A percentile compares a stretch with the other conserved stretches of the same genome.
These are phyloP conservation scores for Chlorencoelia australis DNA, from an alignment of 2,329 filamentous ascomycete species.

Conservation along the genomic window DNA sequence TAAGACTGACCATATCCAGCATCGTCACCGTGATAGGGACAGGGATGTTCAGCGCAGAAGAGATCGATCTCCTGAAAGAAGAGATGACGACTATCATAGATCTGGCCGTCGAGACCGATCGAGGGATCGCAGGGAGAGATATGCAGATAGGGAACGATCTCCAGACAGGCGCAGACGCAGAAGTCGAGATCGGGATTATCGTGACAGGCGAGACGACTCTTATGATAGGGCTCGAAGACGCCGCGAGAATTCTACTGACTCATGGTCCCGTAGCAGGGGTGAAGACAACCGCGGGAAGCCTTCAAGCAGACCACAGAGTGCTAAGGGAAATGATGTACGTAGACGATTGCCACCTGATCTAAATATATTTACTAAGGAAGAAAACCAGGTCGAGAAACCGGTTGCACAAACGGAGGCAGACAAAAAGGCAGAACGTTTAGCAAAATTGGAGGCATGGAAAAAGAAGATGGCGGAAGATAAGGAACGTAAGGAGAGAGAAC, in stretches of 20 bases:
- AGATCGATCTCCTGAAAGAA: constrained; percentile 59
- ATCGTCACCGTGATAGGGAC: constrained; percentile 50
- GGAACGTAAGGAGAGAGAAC: constrained; percentile 60
- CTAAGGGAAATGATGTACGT: constrained; percentile 49
- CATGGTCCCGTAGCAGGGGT: constrained; percentile 53
- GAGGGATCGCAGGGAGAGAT: constrained; percentile 50
- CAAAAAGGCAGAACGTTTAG: constrained; percentile 70
- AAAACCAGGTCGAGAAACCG: constrained; percentile 43
- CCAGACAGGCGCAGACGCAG: constrained; percentile 46
- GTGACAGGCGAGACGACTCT: constrained; percentile 63
- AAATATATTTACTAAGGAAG: background rate
- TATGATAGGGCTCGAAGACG: constrained; percentile 53
- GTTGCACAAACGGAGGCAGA: constrained; percentile 56
- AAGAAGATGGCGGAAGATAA: constrained; percentile 70
- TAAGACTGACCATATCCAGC: constrained; percentile 32
- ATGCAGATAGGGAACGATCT: constrained; percentile 48
- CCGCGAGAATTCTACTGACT: constrained; percentile 63
- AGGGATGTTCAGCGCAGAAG: constrained; percentile 52
- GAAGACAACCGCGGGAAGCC: constrained; percentile 52
- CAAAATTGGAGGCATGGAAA: constrained; percentile 85
- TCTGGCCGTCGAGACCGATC: constrained; percentile 51
- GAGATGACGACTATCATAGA: constrained; percentile 56
- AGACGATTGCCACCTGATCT: background rate
- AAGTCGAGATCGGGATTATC: constrained; percentile 60
- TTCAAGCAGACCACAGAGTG: constrained; percentile 37